A percentile compares a stretch with the other conserved stretches of the same genome.
phyloP scores from a whole-genome alignment of 805 yeast species.

The Wickerhamiella alocasiicola region DNA sequence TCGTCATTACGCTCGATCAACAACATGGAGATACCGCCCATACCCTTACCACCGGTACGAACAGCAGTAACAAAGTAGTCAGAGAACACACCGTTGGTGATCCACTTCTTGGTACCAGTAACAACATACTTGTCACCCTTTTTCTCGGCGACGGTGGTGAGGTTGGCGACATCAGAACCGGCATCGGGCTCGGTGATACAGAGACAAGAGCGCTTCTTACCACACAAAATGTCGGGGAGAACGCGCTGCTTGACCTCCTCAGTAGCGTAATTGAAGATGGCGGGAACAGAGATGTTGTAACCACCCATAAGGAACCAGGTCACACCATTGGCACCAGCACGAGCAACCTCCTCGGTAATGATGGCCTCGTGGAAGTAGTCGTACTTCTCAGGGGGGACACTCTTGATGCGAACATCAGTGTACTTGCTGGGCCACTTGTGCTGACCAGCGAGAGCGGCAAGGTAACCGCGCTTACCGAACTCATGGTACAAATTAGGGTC shows the following conservation, averaged over 20 bases:
- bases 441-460: slow-evolving; percentile 30
- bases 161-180: slow-evolving; percentile 34
- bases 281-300: slow-evolving; percentile 33
- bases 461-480: slow-evolving; percentile 31
- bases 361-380: slow-evolving; percentile 31
- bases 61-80: slow-evolving; percentile 35
- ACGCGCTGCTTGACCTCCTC: slow-evolving; percentile 27
- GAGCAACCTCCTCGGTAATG: slow-evolving; percentile 30
- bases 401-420: slow-evolving; percentile 27
- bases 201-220: slow-evolving; percentile 32
- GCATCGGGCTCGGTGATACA: slow-evolving; percentile 35
- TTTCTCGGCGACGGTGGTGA: slow-evolving; percentile 30
- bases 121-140: slow-evolving; percentile 31
- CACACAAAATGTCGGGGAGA: slow-evolving; percentile 28
- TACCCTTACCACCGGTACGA: slow-evolving; percentile 33
- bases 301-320: slow-evolving; percentile 34
- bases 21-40: slow-evolving; percentile 30
- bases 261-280: slow-evolving; percentile 28
- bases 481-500: slow-evolving; percentile 26
- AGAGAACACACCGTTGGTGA: slow-evolving; percentile 33
- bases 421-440: slow-evolving; percentile 28
- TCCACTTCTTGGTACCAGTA: slow-evolving; percentile 35
- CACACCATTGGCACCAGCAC: slow-evolving; percentile 33
- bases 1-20: slow-evolving; percentile 31
- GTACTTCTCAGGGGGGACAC: slow-evolving; percentile 29